Base-by-base conservation (phyloP, 371 early-diverging fungal species). In the Mortierella sp. region DNA sequence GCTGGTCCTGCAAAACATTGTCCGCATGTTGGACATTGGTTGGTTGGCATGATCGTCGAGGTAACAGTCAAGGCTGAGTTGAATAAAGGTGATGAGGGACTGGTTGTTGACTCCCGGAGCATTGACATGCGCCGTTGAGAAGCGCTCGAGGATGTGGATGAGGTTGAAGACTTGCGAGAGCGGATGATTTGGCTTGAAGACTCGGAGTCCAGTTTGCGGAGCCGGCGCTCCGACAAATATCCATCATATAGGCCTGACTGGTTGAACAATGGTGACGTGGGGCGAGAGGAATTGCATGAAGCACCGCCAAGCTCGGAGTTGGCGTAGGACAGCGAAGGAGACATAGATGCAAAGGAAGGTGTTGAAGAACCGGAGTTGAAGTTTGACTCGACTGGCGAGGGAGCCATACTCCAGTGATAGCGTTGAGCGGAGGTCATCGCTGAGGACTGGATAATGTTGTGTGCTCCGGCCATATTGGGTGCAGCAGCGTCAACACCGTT, bases 1-100 rank as follows among this genome's bases (percentile, higher is more conserved):
- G 79, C 79, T 5, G 79, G 73, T 0, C 79, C 79, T 0, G 79
- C 79, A 31, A 78, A 78, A 22, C 66, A 58, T 17, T 66, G 66
- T 19, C 63, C 64, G n/a, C 79, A 78, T 5, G 43, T 65, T 17
- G 61, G 66, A 58, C 79, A 78, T 22, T 65, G 66, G 58, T 78
- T 66, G 3, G 69, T 35, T 34, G 57, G 31, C 17, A 40, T 31
- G 1, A 49, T 61, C 1, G 70, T 65, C 2, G 56, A 12, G 22
- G 72, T 26, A 9, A 49, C n/a, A 1, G 63, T 19, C 19, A 51
- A 55, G 22, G 32, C 19, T n/a, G 67, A 19, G 29, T 17, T 57
- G 29, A n/a, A n/a, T 13, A 53, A 17, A 10, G 60, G 15, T 42
- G 54, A 26, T 5, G 62, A 37, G 26, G 70, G 40, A 3, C 45